Conservation (phyloP, 768 basidiomycete genomes). For the Leccinum subgranulosum region DNA sequence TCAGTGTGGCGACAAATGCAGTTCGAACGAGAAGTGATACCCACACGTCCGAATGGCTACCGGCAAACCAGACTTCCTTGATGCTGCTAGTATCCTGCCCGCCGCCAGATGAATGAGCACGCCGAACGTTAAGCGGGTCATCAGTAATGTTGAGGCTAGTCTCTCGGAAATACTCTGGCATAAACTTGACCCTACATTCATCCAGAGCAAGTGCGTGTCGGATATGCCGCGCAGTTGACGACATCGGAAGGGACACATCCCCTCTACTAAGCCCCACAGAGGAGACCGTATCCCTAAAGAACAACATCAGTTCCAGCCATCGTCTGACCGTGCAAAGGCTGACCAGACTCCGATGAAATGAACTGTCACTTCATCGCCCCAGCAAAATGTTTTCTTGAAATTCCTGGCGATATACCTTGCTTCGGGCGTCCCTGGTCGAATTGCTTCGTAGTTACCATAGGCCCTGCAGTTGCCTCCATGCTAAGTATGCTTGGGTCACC, state of each 20-base stretch:
- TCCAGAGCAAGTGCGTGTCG: neutral
- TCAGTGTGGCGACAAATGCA: neutral
- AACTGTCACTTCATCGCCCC: neutral
- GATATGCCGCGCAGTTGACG: slow-evolving; percentile 38
- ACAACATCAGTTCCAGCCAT: neutral
- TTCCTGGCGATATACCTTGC: neutral
- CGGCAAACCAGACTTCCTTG: neutral
- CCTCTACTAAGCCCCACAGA: slow-evolving; percentile 34
- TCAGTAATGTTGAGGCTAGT: slow-evolving; percentile 14
- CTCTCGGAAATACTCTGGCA: slow-evolving; percentile 13
- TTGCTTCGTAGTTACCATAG: neutral
- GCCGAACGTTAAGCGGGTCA: neutral
- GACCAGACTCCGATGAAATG: slow-evolving; percentile 47
- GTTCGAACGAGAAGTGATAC: neutral
- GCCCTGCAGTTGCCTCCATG: neutral
- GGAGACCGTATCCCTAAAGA: slow-evolving; percentile 42
- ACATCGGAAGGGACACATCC: slow-evolving; percentile 44
- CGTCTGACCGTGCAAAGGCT: slow-evolving; percentile 6
- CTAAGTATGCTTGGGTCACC: neutral
- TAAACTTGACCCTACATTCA: neutral
- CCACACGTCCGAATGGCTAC: slow-evolving; percentile 24
- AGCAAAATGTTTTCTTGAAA: neutral
- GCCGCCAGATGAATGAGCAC: neutral
- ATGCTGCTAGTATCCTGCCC: slow-evolving; percentile 30
- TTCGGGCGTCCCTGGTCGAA: neutral